Base-by-base conservation (phyloP, 768 basidiomycete genomes). In the Boletus edulis region DNA sequence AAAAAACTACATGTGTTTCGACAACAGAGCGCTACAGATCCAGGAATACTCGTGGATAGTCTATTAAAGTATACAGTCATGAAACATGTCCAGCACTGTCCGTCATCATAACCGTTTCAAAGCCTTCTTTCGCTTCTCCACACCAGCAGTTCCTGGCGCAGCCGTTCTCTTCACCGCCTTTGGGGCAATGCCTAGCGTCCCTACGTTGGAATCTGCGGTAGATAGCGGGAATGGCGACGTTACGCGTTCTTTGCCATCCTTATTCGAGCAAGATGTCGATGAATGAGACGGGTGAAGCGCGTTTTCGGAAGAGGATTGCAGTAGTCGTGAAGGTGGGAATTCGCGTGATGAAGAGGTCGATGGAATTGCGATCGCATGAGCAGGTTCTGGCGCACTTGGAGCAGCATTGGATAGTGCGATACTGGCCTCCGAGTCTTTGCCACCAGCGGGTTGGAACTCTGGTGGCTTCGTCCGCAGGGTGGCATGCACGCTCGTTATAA, bases 401-500 rank as follows among this genome's bases (percentile, higher is more conserved):
- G 60, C 44, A 18, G 60, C 29, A 48, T 57, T 52, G 51, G 69
- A 51, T 10, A 64, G 29, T 18, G 57, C 43, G 12, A 10, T 31
- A 31, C 62, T 52, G 11, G 44, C 40, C 27, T 71, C 70, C 11
- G 52, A 47, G n/a, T 70, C 64, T 17, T 51, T 53, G 8, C 64
- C 56, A 32, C 75, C 67, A 2, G 79, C 76, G 4, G 74, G 75
- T 58, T 85, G 78, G 62, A 92, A 93, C 68, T 93, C 90, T 2
- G 74, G 76, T 27, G 91, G 91, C 57, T 81, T 76, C 49, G 79
- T 82, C 59, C 86, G 83, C 11, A 91, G 89, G 18, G 87, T 91
- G 37, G 94, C 95, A 66, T 98, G 95, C 17, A 98, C 91, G 57
- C 83, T 85, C 24, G 94, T 95, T 64, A 96, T 93, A 20, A 97